Percentiles rank a stretch among this genome's conserved stretches.
Evolutionary conservation across 495 filamentous ascomycete genomes (phyloP).

Genomic region (Penicillium simplicissimum): DNA sequence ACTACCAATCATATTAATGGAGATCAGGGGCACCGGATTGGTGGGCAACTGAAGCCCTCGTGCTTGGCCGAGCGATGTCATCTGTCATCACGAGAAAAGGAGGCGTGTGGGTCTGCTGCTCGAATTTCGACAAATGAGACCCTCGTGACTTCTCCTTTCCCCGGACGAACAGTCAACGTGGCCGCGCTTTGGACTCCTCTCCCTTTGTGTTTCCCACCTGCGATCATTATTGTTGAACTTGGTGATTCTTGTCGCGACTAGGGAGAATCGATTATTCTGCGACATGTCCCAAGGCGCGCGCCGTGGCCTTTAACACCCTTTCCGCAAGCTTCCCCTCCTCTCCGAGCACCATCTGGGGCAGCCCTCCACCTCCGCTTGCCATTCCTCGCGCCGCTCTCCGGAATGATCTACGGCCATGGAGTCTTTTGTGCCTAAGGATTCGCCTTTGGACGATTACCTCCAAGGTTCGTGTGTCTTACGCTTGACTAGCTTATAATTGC

Average conservation of each 20-base stretch:
- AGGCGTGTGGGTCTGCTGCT: slow-evolving; percentile 21
- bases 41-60: background rate
- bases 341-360: slow-evolving; percentile 11
- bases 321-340: background rate
- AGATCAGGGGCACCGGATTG: background rate
- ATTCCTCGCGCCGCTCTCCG: slow-evolving; percentile 25
- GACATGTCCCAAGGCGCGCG: slow-evolving; percentile 26
- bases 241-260: slow-evolving; percentile 1
- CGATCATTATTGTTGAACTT: background rate
- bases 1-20: background rate
- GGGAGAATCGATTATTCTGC: slow-evolving; percentile 13
- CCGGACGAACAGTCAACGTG: slow-evolving; percentile 29
- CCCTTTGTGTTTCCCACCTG: background rate
- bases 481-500: slow-evolving; percentile 7
- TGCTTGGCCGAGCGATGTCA: background rate
- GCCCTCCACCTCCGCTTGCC: slow-evolving; percentile 18
- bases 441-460: slow-evolving; percentile 89
- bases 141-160: slow-evolving; percentile 38
- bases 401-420: slow-evolving; percentile 68
- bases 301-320: slow-evolving; percentile 9
- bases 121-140: slow-evolving; percentile 32
- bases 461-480: slow-evolving; percentile 62
- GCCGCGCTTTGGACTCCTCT: slow-evolving; percentile 14
- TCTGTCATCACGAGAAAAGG: slow-evolving; percentile 26
- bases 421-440: slow-evolving; percentile 84